A percentile compares a stretch with the other conserved stretches of the same genome.
Conservation (phyloP, 345 rosid genomes). For the Hibiscus mutabilis region DNA sequence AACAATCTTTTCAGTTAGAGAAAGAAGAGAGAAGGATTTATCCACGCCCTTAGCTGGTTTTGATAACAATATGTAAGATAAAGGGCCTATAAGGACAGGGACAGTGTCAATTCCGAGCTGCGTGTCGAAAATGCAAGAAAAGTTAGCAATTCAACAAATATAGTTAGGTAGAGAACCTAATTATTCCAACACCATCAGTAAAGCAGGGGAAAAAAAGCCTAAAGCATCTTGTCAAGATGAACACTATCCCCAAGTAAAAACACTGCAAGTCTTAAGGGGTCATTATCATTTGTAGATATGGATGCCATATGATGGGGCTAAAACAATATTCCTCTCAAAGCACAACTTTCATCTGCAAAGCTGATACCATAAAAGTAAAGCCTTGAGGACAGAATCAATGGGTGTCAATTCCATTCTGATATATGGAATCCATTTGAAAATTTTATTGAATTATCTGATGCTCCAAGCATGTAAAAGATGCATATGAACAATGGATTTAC, state of each 20-base stretch:
- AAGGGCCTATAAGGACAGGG: slow-evolving; percentile 85
- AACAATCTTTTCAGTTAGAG: slow-evolving; percentile 60
- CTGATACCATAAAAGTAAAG: background rate
- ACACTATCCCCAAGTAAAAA: background rate
- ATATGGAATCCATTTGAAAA: background rate
- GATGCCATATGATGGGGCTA: background rate
- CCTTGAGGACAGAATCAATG: background rate
- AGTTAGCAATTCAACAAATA: background rate
- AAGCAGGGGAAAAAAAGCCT: background rate
- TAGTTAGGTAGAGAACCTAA: background rate
- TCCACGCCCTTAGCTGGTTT: slow-evolving; percentile 93
- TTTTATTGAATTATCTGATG: background rate
- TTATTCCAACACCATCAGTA: background rate
- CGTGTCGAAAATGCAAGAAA: slow-evolving; percentile 12
- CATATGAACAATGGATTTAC: background rate
- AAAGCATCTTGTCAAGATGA: background rate
- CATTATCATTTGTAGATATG: background rate
- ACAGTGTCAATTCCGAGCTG: slow-evolving; percentile 86
- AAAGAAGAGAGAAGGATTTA: slow-evolving; percentile 71
- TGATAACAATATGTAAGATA: slow-evolving; percentile 76
- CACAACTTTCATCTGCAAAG: background rate
- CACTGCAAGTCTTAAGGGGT: background rate
- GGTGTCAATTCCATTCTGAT: background rate
- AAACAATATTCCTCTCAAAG: background rate
- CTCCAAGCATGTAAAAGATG: background rate